Percentiles rank a stretch among this genome's conserved stretches.
Conservation (phyloP, 495 filamentous ascomycete species). For the Penicillium coprophilum region DNA sequence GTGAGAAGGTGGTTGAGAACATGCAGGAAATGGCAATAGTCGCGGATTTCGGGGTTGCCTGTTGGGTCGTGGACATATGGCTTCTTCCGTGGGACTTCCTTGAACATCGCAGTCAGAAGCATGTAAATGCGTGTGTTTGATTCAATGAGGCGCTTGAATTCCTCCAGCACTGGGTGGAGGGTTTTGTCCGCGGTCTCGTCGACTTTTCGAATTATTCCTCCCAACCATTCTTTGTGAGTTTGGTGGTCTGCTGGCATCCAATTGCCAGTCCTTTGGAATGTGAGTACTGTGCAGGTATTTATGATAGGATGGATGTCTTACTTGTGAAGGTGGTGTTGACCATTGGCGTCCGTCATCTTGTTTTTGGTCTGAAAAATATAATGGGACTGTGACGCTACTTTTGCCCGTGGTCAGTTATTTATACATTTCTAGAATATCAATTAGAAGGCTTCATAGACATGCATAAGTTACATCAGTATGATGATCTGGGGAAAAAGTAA, state of each 20-base stretch:
- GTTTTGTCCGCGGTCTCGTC: constrained; percentile 19
- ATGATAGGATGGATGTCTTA: neutral
- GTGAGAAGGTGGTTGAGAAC: constrained; percentile 64
- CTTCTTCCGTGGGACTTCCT: constrained; percentile 56
- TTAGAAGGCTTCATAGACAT: neutral
- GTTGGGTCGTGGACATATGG: constrained; percentile 62
- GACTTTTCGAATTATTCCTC: constrained; percentile 33
- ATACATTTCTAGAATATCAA: neutral
- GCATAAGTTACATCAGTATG: neutral
- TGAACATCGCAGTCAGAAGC: constrained; percentile 57
- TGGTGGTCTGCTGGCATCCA: constrained; percentile 40
- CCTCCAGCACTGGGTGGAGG: constrained; percentile 38
- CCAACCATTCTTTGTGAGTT: constrained; percentile 37
- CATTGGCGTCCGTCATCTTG: neutral
- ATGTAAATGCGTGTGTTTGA: constrained; percentile 40
- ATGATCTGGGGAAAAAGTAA: neutral
- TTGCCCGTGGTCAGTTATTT: neutral
- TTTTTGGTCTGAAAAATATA: too few relatives aligned
- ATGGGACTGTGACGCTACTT: too few relatives aligned
- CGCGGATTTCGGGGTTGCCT: constrained; percentile 57
- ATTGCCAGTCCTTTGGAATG: constrained; percentile 25
- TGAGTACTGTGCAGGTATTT: neutral
- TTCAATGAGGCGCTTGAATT: constrained; percentile 51
- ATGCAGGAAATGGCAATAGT: constrained; percentile 63
- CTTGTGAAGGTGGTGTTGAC: constrained; percentile 19